Evolutionary conservation across 495 filamentous ascomycete species (phyloP).

Genomic region (Aspergillus ostianus): DNA sequence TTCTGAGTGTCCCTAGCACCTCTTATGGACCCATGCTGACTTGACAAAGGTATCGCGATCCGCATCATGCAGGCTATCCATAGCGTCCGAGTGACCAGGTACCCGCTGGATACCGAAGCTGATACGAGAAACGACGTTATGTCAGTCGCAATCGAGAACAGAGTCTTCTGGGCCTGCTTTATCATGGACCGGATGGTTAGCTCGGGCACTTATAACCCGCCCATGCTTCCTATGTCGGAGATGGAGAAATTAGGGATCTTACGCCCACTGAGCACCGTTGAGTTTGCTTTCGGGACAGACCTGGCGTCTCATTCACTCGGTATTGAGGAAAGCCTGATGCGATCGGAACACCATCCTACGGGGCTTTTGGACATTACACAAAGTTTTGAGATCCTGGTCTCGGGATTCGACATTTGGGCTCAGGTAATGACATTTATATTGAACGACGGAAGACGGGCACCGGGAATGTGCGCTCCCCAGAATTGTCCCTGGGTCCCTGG

Average conservation of each 20-base stretch:
- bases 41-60: constrained; percentile 15
- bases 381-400: constrained; percentile 22
- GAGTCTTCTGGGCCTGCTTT: constrained; percentile 90
- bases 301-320: background rate
- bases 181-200: constrained; percentile 88
- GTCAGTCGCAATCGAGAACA: constrained; percentile 21
- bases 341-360: constrained; percentile 10
- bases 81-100: constrained; percentile 17
- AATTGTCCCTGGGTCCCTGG: constrained; percentile 23
- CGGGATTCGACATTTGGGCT: constrained; percentile 26
- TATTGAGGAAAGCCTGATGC: constrained; percentile 13
- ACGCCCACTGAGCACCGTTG: constrained; percentile 19
- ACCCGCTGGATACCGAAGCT: constrained; percentile 16
- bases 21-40: background rate
- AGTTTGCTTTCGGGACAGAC: constrained; percentile 24
- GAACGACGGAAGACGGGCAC: constrained; percentile 23
- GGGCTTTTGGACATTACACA: constrained; percentile 21
- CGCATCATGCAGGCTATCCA: constrained; percentile 25
- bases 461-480: constrained; percentile 23
- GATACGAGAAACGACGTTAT: constrained; percentile 11
- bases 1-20: background rate
- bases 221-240: constrained; percentile 20
- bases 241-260: constrained; percentile 19
- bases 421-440: constrained; percentile 28
- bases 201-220: constrained; percentile 77